Conservation (phyloP, 257 asterid species). For the Nicotiana paniculata region DNA sequence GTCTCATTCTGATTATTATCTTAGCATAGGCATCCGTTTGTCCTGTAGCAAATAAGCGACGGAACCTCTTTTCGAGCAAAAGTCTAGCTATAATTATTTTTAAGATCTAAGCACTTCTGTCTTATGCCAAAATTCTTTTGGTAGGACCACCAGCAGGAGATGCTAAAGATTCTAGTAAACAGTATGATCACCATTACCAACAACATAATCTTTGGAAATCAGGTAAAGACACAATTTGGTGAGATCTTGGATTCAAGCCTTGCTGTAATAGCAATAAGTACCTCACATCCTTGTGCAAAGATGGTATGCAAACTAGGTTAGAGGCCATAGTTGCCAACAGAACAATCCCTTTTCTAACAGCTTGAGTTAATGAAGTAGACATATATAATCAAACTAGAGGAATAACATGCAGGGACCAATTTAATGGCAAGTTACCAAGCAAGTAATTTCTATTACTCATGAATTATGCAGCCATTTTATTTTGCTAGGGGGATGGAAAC, state of each 20-base stretch:
- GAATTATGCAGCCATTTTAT: background rate
- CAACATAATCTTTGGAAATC: conserved; percentile 1
- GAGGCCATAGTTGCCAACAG: background rate
- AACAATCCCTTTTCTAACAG: background rate
- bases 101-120: background rate
- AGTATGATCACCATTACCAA: background rate
- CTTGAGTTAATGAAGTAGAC: background rate
- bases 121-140: background rate
- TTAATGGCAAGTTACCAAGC: background rate
- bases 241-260: background rate
- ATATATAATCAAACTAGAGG: background rate
- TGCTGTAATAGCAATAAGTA: background rate
- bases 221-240: background rate
- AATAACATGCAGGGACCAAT: background rate
- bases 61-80: background rate
- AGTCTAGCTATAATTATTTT: background rate
- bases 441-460: background rate
- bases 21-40: background rate
- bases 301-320: background rate
- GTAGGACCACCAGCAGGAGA: background rate
- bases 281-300: background rate
- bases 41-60: background rate
- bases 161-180: background rate
- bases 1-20: background rate
- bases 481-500: background rate